These are phyloP conservation scores for Penicillium sp. DNA, from an alignment of 2,329 filamentous ascomycete species.

Conservation along the genomic window DNA sequence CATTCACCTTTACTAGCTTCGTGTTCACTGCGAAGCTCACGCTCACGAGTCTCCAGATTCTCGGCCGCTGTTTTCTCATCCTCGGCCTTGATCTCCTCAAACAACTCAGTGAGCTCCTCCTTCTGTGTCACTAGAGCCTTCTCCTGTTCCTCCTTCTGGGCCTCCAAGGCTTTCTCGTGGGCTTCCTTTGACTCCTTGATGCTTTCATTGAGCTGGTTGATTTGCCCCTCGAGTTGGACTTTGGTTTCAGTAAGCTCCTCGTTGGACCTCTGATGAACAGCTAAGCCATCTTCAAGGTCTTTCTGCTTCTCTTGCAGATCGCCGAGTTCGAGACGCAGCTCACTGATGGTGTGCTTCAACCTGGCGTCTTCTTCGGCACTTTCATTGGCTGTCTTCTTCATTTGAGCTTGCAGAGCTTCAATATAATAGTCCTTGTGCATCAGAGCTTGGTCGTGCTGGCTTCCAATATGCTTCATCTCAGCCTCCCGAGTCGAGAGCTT, in stretches of 20 bases:
- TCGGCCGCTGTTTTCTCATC: conserved; percentile 41
- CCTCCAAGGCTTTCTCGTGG: conserved; percentile 41
- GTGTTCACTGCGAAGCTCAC: conserved; percentile 44
- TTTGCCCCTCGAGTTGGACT: conserved; percentile 43
- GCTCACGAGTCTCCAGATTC: conserved; percentile 37
- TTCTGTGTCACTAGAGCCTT: conserved; percentile 44
- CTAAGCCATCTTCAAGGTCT: conserved; percentile 49
- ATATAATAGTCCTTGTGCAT: conserved; percentile 55
- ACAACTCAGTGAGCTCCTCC: conserved; percentile 45
- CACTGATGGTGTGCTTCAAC: conserved; percentile 44
- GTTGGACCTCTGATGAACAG: conserved; percentile 45
- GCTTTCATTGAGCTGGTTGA: conserved; percentile 37
- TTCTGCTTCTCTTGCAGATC: conserved; percentile 52
- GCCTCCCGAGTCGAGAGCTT: conserved; percentile 51
- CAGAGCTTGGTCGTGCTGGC: conserved; percentile 51
- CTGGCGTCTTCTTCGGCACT: conserved; percentile 48
- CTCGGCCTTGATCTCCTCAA: conserved; percentile 47
- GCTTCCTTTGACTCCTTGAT: conserved; percentile 44
- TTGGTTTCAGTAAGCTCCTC: conserved; percentile 46
- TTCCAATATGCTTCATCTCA: conserved; percentile 48
- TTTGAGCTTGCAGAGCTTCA: conserved; percentile 49
- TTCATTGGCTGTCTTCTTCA: conserved; percentile 50
- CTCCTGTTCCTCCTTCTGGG: conserved; percentile 31
- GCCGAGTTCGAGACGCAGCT: conserved; percentile 51
- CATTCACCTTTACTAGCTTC: conserved; percentile 34